Evolutionary conservation across 345 rosid species (phyloP).

Genomic region (Bruguiera sexangula): DNA sequence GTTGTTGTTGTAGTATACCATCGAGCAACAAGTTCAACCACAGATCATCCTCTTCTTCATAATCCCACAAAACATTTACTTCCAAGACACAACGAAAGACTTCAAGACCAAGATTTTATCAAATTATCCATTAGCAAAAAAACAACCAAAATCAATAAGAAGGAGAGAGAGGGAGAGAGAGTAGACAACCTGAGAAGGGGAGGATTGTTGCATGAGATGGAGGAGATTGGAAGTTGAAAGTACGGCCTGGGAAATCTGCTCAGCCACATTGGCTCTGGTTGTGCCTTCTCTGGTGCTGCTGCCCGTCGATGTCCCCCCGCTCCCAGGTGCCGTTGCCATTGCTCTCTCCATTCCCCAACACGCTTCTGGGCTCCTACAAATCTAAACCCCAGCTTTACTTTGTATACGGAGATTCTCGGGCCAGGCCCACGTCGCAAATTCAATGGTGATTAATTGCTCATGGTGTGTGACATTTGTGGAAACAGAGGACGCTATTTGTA

Average conservation of each 20-base stretch:
- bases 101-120: not conserved
- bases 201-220: slow-evolving; percentile 79
- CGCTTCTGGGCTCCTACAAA: no score
- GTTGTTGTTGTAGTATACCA: not conserved
- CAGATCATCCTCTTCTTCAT: not conserved
- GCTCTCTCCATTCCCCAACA: not conserved
- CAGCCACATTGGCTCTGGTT: slow-evolving; percentile 66
- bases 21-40: not conserved
- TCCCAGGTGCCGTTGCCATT: not conserved
- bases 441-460: no score
- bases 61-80: not conserved
- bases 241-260: slow-evolving; percentile 72
- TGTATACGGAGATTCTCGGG: no score
- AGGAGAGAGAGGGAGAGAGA: not conserved
- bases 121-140: not conserved
- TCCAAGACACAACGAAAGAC: not conserved
- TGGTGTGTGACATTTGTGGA: no score
- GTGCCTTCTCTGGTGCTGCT: slow-evolving; percentile 42
- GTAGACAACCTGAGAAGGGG: slow-evolving; percentile 55
- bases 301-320: not conserved
- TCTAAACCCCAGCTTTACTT: no score
- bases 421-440: no score
- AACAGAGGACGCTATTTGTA: no score
- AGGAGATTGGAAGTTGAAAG: slow-evolving; percentile 83
- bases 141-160: not conserved